These are phyloP conservation scores for Fusarium sp. DNA, from an alignment of 2,329 filamentous ascomycete species.

Conservation along the genomic window DNA sequence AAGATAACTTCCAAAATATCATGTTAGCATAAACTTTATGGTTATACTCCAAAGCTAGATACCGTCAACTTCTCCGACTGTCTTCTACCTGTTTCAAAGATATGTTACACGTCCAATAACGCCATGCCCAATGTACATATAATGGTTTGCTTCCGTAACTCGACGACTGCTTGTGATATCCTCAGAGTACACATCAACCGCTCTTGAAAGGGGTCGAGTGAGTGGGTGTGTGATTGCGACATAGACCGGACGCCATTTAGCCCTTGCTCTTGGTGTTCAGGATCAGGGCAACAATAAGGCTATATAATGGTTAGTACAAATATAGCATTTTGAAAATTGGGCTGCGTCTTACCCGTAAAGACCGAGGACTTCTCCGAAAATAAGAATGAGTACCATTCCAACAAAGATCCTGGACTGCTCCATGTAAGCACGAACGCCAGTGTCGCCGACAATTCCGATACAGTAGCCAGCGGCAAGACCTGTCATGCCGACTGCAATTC, in stretches of 20 bases:
- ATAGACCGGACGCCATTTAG: constrained; percentile 50
- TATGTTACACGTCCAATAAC: constrained; percentile 55
- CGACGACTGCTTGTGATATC: constrained; percentile 28
- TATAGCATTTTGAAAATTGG: constrained; percentile 2
- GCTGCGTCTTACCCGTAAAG: constrained; percentile 83
- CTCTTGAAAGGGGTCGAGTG: constrained; percentile 6
- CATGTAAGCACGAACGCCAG: constrained; percentile 95
- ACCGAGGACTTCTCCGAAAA: constrained; percentile 97
- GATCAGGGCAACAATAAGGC: constrained; percentile 92
- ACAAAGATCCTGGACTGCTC: constrained; percentile 96
- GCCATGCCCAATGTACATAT: constrained; percentile 57
- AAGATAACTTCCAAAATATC: constrained; percentile 2
- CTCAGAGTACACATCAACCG: constrained; percentile 32
- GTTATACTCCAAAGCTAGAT: constrained; percentile 40
- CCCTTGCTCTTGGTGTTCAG: constrained; percentile 88
- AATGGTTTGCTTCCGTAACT: constrained; percentile 49
- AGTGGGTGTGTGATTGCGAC: constrained; percentile 10
- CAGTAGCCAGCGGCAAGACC: constrained; percentile 95
- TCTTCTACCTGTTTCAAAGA: constrained; percentile 51
- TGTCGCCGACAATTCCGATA: constrained; percentile 95
- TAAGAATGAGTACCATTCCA: constrained; percentile 97
- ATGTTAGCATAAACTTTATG: constrained; percentile 22
- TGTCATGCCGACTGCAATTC: constrained; percentile 90
- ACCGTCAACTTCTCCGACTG: constrained; percentile 43
- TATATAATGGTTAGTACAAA: constrained; percentile 54